A percentile compares a stretch with the other conserved stretches of the same genome.
Conservation (phyloP, 768 basidiomycete species). For the Lactifluus subvellereus region DNA sequence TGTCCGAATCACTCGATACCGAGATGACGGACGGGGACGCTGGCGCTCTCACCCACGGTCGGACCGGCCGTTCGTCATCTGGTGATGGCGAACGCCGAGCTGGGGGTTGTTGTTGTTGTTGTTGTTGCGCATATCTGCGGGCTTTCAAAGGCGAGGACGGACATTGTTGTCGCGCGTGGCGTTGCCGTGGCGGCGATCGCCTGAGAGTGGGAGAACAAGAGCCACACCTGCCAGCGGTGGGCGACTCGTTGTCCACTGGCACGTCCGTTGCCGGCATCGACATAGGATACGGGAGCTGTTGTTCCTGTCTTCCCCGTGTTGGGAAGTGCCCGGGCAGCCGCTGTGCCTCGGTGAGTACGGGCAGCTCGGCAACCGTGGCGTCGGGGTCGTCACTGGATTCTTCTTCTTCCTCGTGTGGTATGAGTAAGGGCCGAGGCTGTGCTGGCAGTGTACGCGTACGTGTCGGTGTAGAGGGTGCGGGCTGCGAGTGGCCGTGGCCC, state of each 20-base stretch:
- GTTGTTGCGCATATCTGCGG: background rate
- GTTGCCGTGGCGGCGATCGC: background rate
- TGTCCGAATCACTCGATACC: constrained; percentile 36
- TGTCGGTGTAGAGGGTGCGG: background rate
- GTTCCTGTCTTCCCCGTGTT: background rate
- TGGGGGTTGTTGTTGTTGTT: no score
- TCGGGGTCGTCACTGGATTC: constrained; percentile 11
- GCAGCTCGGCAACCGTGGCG: constrained; percentile 10
- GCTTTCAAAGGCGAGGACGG: background rate
- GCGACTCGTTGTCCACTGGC: background rate
- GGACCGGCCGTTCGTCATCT: no score
- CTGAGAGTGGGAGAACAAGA: background rate
- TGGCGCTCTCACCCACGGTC: background rate
- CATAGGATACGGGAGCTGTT: no score
- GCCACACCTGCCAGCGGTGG: background rate
- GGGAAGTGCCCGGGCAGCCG: background rate
- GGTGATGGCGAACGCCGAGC: background rate
- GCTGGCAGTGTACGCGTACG: background rate
- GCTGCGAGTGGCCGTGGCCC: background rate
- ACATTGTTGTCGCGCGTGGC: background rate
- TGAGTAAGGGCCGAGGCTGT: background rate
- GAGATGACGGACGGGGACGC: constrained; percentile 30
- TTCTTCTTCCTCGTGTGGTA: constrained; percentile 6
- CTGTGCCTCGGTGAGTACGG: background rate
- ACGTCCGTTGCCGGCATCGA: background rate